phyloP scores from a whole-genome alignment of 441 rosid genomes.

The Gossypium davidsonii region DNA sequence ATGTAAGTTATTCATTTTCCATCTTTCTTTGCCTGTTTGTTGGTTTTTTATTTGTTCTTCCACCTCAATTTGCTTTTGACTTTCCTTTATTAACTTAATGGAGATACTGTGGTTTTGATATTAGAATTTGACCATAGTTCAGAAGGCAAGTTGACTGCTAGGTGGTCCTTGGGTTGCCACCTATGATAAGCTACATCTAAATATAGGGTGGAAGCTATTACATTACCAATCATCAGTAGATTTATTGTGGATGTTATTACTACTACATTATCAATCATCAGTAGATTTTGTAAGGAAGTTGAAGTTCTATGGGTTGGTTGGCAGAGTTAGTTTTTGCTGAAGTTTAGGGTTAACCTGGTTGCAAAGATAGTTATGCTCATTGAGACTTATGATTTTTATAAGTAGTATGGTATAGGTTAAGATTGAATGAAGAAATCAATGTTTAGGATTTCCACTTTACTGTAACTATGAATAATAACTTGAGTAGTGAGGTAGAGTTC shows the following conservation, averaged over 20 bases:
- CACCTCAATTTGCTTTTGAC: not conserved
- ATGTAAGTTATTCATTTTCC: slow-evolving; percentile 45
- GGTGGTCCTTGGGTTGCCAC: too few relatives aligned
- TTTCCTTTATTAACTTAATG: not conserved
- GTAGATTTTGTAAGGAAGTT: too few relatives aligned
- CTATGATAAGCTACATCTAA: too few relatives aligned
- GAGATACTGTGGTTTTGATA: not conserved
- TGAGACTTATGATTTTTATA: not conserved
- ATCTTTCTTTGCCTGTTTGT: not conserved
- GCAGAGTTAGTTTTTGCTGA: not conserved
- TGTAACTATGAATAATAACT: not conserved
- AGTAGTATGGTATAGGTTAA: not conserved
- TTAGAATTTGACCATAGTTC: not conserved
- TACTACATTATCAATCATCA: too few relatives aligned
- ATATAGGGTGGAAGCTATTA: too few relatives aligned
- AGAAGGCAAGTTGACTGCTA: too few relatives aligned
- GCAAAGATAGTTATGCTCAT: too few relatives aligned
- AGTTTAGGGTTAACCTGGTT: not conserved
- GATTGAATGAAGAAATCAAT: not conserved
- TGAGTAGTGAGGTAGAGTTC: not conserved
- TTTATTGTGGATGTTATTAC: too few relatives aligned
- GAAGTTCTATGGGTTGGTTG: too few relatives aligned
- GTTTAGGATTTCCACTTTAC: not conserved
- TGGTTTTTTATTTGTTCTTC: slow-evolving; percentile 4
- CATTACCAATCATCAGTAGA: too few relatives aligned